Evolutionary conservation across 2,329 filamentous ascomycete genomes (phyloP).

Genomic region (Fonsecaea nubica): DNA sequence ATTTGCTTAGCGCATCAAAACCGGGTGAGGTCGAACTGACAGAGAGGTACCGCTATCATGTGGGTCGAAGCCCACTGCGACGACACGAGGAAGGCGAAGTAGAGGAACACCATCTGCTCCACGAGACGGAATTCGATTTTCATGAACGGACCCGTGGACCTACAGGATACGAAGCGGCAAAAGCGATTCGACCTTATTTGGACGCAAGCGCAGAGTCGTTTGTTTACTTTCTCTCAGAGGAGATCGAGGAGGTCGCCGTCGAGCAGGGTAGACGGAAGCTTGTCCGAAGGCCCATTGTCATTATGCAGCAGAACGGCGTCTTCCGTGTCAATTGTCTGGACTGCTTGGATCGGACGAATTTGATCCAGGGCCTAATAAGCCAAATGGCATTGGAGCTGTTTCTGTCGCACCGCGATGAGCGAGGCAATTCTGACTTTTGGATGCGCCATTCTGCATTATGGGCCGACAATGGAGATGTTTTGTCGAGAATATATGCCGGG

Average conservation of each 20-base stretch:
- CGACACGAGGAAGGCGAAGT: constrained; percentile 59
- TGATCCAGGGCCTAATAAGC: constrained; percentile 94
- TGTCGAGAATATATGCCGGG: constrained; percentile 95
- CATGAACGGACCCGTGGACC: constrained; percentile 90
- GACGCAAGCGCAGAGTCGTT: constrained; percentile 82
- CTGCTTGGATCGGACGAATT: constrained; percentile 92
- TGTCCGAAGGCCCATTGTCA: constrained; percentile 61
- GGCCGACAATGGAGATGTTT: constrained; percentile 94
- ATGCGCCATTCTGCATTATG: constrained; percentile 89
- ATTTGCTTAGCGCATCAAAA: constrained; percentile 90
- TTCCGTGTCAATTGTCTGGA: constrained; percentile 96
- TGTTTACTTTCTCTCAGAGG: constrained; percentile 87
- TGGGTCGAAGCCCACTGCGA: constrained; percentile 75
- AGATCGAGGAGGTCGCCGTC: constrained; percentile 61
- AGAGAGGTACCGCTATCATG: constrained; percentile 76
- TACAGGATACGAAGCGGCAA: constrained; percentile 88
- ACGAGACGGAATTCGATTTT: constrained; percentile 91
- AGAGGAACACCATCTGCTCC: constrained; percentile 71
- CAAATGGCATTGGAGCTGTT: constrained; percentile 91
- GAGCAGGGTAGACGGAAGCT: constrained; percentile 49
- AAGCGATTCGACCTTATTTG: constrained; percentile 78
- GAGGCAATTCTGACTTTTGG: constrained; percentile 80
- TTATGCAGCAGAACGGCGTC: constrained; percentile 91
- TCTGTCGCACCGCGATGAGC: constrained; percentile 72
- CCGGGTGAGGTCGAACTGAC: constrained; percentile 85